Conservation (phyloP, 2,329 filamentous ascomycete genomes). For the Pseudocercospora vitis region DNA sequence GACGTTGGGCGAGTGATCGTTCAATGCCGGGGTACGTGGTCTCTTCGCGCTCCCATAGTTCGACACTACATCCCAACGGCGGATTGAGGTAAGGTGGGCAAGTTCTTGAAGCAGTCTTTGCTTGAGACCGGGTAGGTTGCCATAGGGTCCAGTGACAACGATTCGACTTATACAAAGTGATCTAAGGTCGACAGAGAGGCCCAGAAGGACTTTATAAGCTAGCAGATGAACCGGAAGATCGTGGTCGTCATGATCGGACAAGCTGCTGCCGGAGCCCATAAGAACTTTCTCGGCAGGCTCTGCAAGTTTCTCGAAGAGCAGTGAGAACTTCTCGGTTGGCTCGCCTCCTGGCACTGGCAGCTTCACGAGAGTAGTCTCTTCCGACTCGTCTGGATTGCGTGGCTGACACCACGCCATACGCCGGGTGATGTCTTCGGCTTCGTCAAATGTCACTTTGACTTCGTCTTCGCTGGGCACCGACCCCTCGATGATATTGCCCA, state of each 20-base stretch:
- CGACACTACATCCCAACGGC: conserved; percentile 75
- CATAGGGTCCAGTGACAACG: conserved; percentile 78
- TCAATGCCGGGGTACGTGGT: conserved; percentile 18
- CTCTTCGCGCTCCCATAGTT: conserved; percentile 60
- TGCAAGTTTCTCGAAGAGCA: conserved; percentile 70
- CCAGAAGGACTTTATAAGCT: conserved; percentile 72
- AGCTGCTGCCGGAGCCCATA: conserved; percentile 59
- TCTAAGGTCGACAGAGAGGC: conserved; percentile 77
- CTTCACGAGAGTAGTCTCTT: conserved; percentile 16
- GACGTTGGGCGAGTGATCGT: conserved; percentile 26
- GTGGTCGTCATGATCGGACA: conserved; percentile 74
- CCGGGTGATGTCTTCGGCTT: conserved; percentile 75
- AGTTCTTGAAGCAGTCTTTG: conserved; percentile 75
- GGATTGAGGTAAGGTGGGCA: conserved; percentile 60
- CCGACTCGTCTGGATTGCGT: conserved; percentile 32
- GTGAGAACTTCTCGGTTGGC: conserved; percentile 47
- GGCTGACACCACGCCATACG: conserved; percentile 73
- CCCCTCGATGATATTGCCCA: conserved; percentile 63
- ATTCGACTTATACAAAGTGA: conserved; percentile 86
- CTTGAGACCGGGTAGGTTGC: conserved; percentile 76
- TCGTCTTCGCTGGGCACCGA: conserved; percentile 48
- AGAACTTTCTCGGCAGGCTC: conserved; percentile 74
- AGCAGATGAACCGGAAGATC: conserved; percentile 76
- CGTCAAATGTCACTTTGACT: conserved; percentile 61
- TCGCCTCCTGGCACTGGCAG: conserved; percentile 32